Evolutionary conservation across 257 asterid species (phyloP).

Genomic region (Mitragyna speciosa): DNA sequence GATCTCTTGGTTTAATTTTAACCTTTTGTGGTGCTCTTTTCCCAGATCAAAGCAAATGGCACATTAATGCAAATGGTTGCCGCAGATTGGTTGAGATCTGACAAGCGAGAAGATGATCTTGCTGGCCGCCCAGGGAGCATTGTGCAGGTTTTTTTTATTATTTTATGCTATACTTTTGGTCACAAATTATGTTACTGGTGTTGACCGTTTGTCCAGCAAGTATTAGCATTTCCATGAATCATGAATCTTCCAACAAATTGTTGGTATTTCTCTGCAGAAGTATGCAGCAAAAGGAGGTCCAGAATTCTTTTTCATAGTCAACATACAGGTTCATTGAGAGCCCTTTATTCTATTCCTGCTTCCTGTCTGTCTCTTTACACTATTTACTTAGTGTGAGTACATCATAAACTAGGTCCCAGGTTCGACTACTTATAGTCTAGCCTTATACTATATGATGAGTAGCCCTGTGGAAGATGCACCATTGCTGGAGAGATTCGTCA

Average conservation of each 20-base stretch:
- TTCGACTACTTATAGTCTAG: conserved; percentile 81
- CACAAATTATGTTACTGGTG: neutral
- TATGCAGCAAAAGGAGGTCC: conserved; percentile 91
- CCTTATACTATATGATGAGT: conserved; percentile 88
- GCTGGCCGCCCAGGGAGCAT: conserved; percentile 89
- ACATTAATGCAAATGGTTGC: conserved; percentile 97
- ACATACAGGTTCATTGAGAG: conserved; percentile 71
- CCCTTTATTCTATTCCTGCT: conserved; percentile 15
- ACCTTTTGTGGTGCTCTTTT: conserved; percentile 16
- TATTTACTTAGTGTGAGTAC: neutral
- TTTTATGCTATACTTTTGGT: conserved; percentile 1
- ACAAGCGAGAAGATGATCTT: conserved; percentile 96
- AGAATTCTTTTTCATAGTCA: conserved; percentile 86
- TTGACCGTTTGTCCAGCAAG: conserved; percentile 11
- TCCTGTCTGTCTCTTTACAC: neutral
- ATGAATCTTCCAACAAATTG: conserved; percentile 19
- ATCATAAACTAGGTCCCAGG: conserved; percentile 71
- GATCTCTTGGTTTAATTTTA: too few species aligned
- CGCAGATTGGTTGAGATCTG: conserved; percentile 97
- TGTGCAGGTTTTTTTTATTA: conserved; percentile 68
- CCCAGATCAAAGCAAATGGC: conserved; percentile 81
- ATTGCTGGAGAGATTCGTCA: conserved; percentile 82
- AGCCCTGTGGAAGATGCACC: conserved; percentile 86
- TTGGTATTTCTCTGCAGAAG: conserved; percentile 40
- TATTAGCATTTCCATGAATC: conserved; percentile 14